phyloP scores from a whole-genome alignment of 2,329 filamentous ascomycete genomes.

The Aspergillus brunneoviolaceus region DNA sequence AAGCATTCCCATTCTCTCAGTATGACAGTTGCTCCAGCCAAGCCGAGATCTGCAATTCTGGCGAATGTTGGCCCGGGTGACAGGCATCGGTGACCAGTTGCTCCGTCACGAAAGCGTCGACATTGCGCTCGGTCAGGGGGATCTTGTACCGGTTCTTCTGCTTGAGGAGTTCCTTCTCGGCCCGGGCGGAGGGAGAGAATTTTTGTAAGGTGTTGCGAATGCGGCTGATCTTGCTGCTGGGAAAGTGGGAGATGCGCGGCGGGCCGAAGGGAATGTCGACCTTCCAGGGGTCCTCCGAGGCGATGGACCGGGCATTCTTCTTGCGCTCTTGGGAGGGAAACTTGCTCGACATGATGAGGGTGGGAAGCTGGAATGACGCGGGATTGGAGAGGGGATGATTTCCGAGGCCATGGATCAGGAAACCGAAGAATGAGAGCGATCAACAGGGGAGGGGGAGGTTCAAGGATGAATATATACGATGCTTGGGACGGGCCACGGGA shows the following conservation, averaged over 20 bases:
- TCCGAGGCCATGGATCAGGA: neutral
- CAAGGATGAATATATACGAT: slow-evolving; percentile 12
- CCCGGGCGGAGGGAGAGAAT: slow-evolving; percentile 32
- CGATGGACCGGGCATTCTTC: slow-evolving; percentile 24
- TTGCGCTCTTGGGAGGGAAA: slow-evolving; percentile 23
- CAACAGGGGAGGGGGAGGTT: neutral
- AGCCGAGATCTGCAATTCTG: slow-evolving; percentile 70
- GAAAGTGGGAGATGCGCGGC: slow-evolving; percentile 29
- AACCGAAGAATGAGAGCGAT: too few species aligned
- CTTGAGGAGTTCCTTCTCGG: slow-evolving; percentile 36
- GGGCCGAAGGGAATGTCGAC: slow-evolving; percentile 35
- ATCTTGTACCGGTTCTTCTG: slow-evolving; percentile 37
- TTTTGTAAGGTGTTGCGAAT: slow-evolving; percentile 38
- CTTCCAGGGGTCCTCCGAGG: slow-evolving; percentile 31
- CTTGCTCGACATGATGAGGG: slow-evolving; percentile 15
- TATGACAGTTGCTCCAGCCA: slow-evolving; percentile 70
- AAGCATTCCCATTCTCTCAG: slow-evolving; percentile 49
- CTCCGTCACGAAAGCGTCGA: slow-evolving; percentile 36
- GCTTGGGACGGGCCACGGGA: neutral
- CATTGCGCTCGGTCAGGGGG: slow-evolving; percentile 38
- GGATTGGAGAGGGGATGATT: neutral
- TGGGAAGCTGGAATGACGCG: neutral
- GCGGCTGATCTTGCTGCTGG: slow-evolving; percentile 33
- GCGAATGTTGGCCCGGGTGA: slow-evolving; percentile 54
- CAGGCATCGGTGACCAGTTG: slow-evolving; percentile 52